These are phyloP conservation scores for Stevia rebaudiana DNA, from an alignment of 140 eudicot species.

Conservation along the genomic window DNA sequence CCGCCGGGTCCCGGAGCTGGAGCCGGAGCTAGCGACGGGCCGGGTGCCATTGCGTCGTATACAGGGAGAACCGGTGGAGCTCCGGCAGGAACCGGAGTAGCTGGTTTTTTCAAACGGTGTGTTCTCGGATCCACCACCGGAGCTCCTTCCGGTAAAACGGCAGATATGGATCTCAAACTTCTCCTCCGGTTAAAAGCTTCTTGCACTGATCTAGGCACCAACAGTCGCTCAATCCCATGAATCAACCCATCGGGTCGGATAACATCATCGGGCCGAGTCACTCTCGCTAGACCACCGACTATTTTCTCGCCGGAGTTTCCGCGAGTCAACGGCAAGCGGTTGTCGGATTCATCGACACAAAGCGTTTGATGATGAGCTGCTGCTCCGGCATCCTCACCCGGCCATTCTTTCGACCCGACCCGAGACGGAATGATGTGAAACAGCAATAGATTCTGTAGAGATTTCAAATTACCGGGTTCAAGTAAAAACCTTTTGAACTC, in stretches of 20 bases:
- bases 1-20: conserved; percentile 99
- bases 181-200: conserved; percentile 70
- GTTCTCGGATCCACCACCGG: conserved; percentile 90
- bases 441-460: conserved; percentile 56
- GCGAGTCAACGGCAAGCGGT: conserved; percentile 31
- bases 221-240: conserved; percentile 65
- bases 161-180: conserved; percentile 61
- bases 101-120: conserved; percentile 51
- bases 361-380: conserved; percentile 39
- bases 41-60: conserved; percentile 61
- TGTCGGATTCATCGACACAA: conserved; percentile 22
- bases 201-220: conserved; percentile 70
- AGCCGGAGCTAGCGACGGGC: conserved; percentile 79
- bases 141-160: conserved; percentile 73
- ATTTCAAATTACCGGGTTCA: conserved; percentile 65
- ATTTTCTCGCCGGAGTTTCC: conserved; percentile 29
- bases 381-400: conserved; percentile 19
- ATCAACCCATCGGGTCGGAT: conserved; percentile 78
- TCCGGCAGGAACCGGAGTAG: conserved; percentile 28
- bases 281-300: conserved; percentile 38
- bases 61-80: conserved; percentile 41
- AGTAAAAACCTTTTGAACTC: conserved; percentile 80
- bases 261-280: conserved; percentile 46
- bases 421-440: conserved; percentile 70
- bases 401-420: conserved; percentile 40